Conservation (phyloP, 441 rosid species). For the Flueggea neowawraea region DNA sequence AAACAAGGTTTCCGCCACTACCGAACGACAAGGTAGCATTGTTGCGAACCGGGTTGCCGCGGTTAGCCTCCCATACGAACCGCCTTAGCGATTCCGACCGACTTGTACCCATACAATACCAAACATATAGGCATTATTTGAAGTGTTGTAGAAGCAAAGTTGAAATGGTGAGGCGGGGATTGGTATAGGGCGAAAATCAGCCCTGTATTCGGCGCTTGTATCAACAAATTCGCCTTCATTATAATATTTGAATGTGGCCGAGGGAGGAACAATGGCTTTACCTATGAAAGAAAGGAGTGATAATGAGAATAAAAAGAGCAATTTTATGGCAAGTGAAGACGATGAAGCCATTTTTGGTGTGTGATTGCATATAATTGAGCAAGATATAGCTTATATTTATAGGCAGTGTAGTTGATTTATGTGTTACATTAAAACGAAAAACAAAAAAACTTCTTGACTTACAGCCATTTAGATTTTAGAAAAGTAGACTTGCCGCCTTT, state of each 20-base stretch:
- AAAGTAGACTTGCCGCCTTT: too few species aligned
- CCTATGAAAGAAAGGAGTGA: background rate
- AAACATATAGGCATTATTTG: constrained; percentile 37
- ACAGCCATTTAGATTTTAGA: too few species aligned
- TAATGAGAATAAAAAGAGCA: background rate
- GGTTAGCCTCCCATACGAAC: constrained; percentile 27
- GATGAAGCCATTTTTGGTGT: too few species aligned
- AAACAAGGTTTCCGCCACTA: constrained; percentile 32
- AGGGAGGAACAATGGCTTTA: constrained; percentile 22
- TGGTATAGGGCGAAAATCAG: background rate
- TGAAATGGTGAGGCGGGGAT: constrained; percentile 34
- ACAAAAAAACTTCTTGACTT: too few species aligned
- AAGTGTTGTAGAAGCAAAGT: constrained; percentile 33
- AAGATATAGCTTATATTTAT: too few species aligned
- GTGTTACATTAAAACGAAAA: too few species aligned
- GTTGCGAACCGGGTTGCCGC: constrained; percentile 20
- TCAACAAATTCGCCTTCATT: constrained; percentile 25
- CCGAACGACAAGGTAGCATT: constrained; percentile 24
- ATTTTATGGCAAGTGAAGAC: too few species aligned
- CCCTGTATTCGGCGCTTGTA: constrained; percentile 20
- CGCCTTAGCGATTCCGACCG: constrained; percentile 10
- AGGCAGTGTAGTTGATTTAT: too few species aligned
- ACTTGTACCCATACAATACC: constrained; percentile 29
- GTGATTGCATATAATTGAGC: too few species aligned
- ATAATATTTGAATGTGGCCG: constrained; percentile 22